These are phyloP conservation scores for Buddleja alternifolia DNA, from an alignment of 257 asterid species.

Conservation along the genomic window DNA sequence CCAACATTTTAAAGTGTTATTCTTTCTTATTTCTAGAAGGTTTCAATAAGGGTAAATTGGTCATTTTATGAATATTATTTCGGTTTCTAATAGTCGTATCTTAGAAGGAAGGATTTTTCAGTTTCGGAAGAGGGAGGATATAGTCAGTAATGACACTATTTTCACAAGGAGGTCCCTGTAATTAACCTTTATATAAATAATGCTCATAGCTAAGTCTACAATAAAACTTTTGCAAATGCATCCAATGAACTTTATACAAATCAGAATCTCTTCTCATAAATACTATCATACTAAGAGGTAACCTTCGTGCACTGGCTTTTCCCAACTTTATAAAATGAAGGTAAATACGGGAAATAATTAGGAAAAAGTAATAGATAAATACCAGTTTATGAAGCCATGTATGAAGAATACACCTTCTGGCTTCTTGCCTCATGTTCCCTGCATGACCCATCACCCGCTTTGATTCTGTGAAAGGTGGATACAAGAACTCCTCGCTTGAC, in stretches of 20 bases:
- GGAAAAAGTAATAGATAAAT: slow-evolving; percentile 18
- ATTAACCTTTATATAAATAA: neutral
- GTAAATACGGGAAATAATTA: neutral
- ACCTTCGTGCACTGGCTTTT: neutral
- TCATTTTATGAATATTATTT: no score
- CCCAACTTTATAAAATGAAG: neutral
- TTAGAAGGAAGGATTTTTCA: no score
- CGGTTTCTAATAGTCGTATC: no score
- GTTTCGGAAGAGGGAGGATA: no score
- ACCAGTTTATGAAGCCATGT: slow-evolving; percentile 91
- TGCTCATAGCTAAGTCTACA: neutral
- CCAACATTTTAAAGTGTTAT: no score
- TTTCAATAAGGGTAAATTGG: no score
- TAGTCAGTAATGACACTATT: no score
- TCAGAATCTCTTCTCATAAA: slow-evolving; percentile 5
- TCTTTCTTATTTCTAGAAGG: no score
- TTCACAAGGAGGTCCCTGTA: no score
- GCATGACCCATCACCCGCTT: slow-evolving; percentile 56
- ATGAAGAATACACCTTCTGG: slow-evolving; percentile 59
- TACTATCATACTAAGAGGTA: no score
- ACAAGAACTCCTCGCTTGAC: slow-evolving; percentile 89
- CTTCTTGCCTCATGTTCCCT: slow-evolving; percentile 57
- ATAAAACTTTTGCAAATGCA: neutral
- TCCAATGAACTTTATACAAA: neutral
- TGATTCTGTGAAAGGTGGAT: slow-evolving; percentile 59